Evolutionary conservation across 1,284 basidiomycete species (phyloP), one percentile per base, ranked within the genome.

Genomic region (Wallemia hederae): DNA sequence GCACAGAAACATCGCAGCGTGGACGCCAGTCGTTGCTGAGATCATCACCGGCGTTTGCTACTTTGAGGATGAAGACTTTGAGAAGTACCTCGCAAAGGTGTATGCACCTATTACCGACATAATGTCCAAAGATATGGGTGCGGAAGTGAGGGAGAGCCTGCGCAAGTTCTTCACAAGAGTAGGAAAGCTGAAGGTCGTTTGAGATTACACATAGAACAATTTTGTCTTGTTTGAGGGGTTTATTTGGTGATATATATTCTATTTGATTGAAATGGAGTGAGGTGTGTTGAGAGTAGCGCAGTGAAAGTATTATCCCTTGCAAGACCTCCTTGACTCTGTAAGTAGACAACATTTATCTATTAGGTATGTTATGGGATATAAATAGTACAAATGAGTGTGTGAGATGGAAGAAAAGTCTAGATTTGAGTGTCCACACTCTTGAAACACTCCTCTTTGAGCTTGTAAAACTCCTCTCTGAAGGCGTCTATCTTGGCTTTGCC

Each of bases 11-110:
- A 92, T 99, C 63, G 73, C 81, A 11, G 92, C 96, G 0, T 99
- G 94, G 94, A 94, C 87, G 27, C 94, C 94, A 14, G 94, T 99
- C 26, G 84, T 97, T 17, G 82, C 82, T 1, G 91, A 96, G 69
- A 88, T 97, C 59, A 71, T 99, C 27, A 80, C 84, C 62, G 94
- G 94, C 11, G 88, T 91, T 67, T 82, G 81, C 67, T 79, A 78
- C 26, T 87, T 97, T 65, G 87, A 96, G 64, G 82, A 88, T 65
- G 86, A 82, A 67, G 68, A 92, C 87, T 94, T 94, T 70, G 72
- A 77, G 55, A 76, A 78, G 69, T 89, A 89, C 71, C 74, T 92
- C 60, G 79, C 86, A 27, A 80, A 83, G 24, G 80, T 91, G 64
- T 96, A 94, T 69, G 87, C 88, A 3, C 73, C 90, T 61, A 81